phyloP scores from a whole-genome alignment of 192 early-diverging fungal genomes.

The Podila minutissima region DNA sequence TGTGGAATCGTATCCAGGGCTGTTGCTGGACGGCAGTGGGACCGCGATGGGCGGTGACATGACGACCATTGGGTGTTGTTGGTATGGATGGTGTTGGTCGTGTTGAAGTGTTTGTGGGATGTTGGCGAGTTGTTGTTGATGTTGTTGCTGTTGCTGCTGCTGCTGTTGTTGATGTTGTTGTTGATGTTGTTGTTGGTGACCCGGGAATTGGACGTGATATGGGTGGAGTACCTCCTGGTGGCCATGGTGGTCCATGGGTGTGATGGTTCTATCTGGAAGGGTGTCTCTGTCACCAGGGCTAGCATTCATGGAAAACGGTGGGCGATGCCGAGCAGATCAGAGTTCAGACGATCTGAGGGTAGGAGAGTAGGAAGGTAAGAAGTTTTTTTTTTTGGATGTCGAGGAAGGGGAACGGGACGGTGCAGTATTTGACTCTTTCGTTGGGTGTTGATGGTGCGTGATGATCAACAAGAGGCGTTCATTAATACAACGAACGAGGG shows the following conservation, averaged over 20 bases:
- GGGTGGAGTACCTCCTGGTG: background rate
- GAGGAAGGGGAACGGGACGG: no score
- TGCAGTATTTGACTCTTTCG: no score
- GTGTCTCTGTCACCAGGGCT: background rate
- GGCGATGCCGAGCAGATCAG: background rate
- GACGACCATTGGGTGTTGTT: conserved; percentile 3
- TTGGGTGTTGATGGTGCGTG: no score
- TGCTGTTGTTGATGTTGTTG: background rate
- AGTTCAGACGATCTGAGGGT: background rate
- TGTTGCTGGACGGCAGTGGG: background rate
- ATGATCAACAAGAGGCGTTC: no score
- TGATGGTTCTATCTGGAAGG: background rate
- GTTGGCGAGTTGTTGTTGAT: background rate
- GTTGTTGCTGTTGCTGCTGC: background rate
- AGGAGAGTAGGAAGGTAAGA: background rate
- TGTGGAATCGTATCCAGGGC: background rate
- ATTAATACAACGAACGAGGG: background rate
- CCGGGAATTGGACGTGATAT: background rate
- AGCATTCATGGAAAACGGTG: background rate
- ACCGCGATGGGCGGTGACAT: background rate
- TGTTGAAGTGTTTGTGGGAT: background rate
- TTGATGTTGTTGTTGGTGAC: background rate
- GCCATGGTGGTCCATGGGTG: background rate
- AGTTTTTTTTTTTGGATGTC: background rate
- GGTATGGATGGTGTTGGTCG: background rate